A percentile compares a stretch with the other conserved stretches of the same genome.
Evolutionary conservation across 2,329 filamentous ascomycete species (phyloP).

Genomic region (Lachnellula occidentalis): DNA sequence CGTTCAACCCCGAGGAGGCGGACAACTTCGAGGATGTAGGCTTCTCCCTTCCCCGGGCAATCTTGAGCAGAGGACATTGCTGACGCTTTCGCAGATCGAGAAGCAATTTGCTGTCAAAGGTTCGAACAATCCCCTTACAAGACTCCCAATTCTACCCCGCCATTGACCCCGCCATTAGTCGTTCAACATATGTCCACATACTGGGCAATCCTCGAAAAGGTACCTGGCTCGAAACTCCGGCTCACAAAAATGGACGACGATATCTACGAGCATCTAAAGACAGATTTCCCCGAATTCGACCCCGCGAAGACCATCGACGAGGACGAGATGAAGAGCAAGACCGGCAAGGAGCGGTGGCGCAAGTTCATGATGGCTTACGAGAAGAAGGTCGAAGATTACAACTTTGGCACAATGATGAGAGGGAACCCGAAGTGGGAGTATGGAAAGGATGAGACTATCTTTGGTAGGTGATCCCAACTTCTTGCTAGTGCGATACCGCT

Average conservation of each 20-base stretch:
- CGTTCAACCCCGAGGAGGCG: slow-evolving; percentile 54
- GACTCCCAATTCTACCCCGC: slow-evolving; percentile 16
- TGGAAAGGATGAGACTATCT: slow-evolving; percentile 83
- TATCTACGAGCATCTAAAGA: slow-evolving; percentile 82
- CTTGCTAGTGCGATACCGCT: not conserved
- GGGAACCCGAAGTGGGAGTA: slow-evolving; percentile 77
- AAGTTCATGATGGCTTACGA: slow-evolving; percentile 92
- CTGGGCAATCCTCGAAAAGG: slow-evolving; percentile 89
- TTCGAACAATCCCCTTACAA: slow-evolving; percentile 31
- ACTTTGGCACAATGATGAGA: slow-evolving; percentile 93
- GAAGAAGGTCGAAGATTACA: slow-evolving; percentile 93
- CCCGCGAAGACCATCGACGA: slow-evolving; percentile 75
- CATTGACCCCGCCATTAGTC: slow-evolving; percentile 39
- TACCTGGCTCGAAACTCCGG: slow-evolving; percentile 80
- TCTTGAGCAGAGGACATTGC: slow-evolving; percentile 1
- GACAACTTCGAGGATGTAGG: slow-evolving; percentile 66
- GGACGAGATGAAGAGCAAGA: slow-evolving; percentile 95
- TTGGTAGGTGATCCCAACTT: slow-evolving; percentile 53
- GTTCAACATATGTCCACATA: slow-evolving; percentile 97
- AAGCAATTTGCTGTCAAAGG: slow-evolving; percentile 99
- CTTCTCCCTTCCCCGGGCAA: slow-evolving; percentile 11
- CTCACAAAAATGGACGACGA: slow-evolving; percentile 94
- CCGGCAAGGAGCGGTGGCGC: slow-evolving; percentile 89
- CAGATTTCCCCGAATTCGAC: slow-evolving; percentile 90
- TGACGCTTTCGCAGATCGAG: slow-evolving; percentile 67